These are phyloP conservation scores for Pharnaceum exiguum DNA, from an alignment of 148 eudicot genomes.

Conservation along the genomic window DNA sequence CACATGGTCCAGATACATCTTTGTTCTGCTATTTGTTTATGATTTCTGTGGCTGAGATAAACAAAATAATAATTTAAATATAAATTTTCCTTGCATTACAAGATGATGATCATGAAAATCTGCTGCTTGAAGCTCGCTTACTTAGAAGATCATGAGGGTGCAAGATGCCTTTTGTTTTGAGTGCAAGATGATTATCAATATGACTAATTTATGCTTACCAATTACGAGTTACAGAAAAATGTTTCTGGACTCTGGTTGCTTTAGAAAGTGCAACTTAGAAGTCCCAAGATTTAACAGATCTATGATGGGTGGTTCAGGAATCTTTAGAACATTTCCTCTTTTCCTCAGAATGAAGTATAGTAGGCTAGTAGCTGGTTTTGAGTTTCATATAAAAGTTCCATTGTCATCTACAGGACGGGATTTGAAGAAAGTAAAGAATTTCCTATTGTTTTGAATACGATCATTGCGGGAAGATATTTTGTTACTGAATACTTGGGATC, in stretches of 20 bases:
- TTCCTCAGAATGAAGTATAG: too few species aligned
- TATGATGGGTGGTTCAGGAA: too few species aligned
- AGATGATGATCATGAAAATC: neutral
- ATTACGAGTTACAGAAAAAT: too few species aligned
- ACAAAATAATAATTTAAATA: neutral
- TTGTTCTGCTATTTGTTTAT: neutral
- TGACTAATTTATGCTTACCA: too few species aligned
- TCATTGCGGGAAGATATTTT: constrained; percentile 75
- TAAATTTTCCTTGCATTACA: neutral
- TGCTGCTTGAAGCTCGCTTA: constrained; percentile 4
- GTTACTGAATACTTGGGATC: constrained; percentile 90
- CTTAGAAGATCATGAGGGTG: too few species aligned
- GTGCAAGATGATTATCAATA: too few species aligned
- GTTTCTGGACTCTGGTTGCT: too few species aligned
- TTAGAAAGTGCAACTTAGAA: too few species aligned
- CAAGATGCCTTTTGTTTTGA: too few species aligned
- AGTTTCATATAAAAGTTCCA: constrained; percentile 21
- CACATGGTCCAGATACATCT: neutral
- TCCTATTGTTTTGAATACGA: constrained; percentile 62
- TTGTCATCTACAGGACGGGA: constrained; percentile 70
- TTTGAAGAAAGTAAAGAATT: constrained; percentile 91
- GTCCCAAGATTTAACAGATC: too few species aligned
- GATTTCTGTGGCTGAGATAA: neutral
- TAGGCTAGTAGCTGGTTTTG: too few species aligned
- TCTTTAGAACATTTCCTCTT: too few species aligned